A percentile compares a stretch with the other conserved stretches of the same genome.
phyloP scores from a whole-genome alignment of 345 rosid species.

The Eucalyptus cloeziana region DNA sequence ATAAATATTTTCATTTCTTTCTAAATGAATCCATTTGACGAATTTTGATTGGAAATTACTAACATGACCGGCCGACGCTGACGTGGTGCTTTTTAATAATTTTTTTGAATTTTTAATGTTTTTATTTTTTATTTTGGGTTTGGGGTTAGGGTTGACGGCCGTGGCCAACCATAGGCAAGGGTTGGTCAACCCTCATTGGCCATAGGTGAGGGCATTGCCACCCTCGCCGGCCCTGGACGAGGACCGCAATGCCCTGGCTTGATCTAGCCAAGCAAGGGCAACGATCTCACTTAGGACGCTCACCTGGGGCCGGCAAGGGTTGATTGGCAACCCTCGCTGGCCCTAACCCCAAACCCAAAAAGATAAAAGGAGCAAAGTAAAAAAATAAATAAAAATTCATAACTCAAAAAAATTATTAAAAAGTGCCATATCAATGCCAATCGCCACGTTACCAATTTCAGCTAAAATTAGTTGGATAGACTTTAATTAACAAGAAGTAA shows the following conservation, averaged over 20 bases:
- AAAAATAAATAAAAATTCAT: too few relatives aligned
- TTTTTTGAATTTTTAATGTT: too few relatives aligned
- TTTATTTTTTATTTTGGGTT: accelerated
- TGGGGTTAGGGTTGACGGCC: accelerated
- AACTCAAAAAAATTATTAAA: accelerated
- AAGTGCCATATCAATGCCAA: accelerated
- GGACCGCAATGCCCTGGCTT: accelerated
- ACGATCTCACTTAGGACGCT: accelerated
- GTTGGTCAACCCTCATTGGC: accelerated
- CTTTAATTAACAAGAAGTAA: too few relatives aligned
- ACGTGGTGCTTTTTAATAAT: too few relatives aligned
- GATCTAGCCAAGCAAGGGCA: accelerated
- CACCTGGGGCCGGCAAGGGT: accelerated
- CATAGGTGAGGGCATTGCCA: accelerated
- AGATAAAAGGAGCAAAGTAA: too few relatives aligned
- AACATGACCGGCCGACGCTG: accelerated
- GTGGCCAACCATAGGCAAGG: accelerated
- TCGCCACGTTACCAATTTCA: accelerated
- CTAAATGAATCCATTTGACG: accelerated
- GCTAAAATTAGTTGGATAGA: accelerated
- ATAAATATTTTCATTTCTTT: accelerated
- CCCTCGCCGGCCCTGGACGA: accelerated
- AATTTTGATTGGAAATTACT: accelerated
- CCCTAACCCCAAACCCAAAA: too few relatives aligned
- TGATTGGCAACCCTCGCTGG: accelerated